These are phyloP conservation scores for Serendipita indica DNA, from an alignment of 768 basidiomycete species.

Conservation along the genomic window DNA sequence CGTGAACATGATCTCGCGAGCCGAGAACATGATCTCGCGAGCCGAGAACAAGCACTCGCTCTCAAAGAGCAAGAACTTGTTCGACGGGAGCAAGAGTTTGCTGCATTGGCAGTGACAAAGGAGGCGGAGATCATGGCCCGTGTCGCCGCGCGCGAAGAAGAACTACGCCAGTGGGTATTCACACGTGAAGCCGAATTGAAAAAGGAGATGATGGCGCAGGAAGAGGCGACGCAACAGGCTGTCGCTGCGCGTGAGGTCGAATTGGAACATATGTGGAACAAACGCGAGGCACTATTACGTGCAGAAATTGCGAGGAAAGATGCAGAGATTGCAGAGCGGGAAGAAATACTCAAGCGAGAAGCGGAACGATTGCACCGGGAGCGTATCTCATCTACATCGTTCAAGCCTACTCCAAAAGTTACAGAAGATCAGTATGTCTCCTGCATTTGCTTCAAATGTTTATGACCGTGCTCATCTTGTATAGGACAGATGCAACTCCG, in stretches of 20 bases:
- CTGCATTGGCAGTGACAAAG: constrained; percentile 11
- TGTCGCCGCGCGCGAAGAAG: constrained; percentile 43
- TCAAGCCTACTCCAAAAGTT: background rate
- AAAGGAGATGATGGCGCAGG: constrained; percentile 5
- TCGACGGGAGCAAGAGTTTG: constrained; percentile 13
- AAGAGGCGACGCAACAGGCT: constrained; percentile 6
- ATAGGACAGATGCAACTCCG: constrained; percentile 11
- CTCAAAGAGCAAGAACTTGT: constrained; percentile 31
- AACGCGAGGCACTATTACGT: constrained; percentile 55
- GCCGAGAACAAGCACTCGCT: constrained; percentile 31
- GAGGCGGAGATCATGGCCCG: background rate
- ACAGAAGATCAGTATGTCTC: background rate
- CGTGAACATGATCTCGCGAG: constrained; percentile 24
- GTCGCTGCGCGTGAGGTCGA: constrained; percentile 8
- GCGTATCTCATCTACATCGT: background rate
- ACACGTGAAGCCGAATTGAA: constrained; percentile 19
- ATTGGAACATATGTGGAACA: constrained; percentile 4
- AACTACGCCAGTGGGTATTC: constrained; percentile 46
- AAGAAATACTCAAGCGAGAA: constrained; percentile 48
- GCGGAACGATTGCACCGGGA: constrained; percentile 26
- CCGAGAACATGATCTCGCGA: constrained; percentile 49
- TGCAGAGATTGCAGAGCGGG: constrained; percentile 43
- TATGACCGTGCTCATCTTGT: background rate
- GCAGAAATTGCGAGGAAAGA: constrained; percentile 49
- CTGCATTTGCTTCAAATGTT: background rate